These are phyloP conservation scores for Debaryomycetaceae sp. DNA, from an alignment of 1,139 yeast species.

Conservation along the genomic window DNA sequence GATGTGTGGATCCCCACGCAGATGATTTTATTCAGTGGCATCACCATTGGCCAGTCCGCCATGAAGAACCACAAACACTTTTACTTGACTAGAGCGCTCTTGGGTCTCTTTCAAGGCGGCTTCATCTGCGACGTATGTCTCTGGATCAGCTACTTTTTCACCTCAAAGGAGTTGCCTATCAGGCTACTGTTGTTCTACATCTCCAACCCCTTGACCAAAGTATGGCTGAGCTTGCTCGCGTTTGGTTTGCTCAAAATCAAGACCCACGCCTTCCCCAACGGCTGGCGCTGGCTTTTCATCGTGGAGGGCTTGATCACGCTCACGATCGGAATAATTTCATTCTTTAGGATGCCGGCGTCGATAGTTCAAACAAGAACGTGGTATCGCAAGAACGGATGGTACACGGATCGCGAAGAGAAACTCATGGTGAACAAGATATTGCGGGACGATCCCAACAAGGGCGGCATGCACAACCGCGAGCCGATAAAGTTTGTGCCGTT, in stretches of 20 bases:
- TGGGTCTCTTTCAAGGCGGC: slow-evolving; percentile 46
- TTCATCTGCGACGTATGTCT: slow-evolving; percentile 44
- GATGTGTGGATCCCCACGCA: slow-evolving; percentile 23
- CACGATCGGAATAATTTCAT: slow-evolving; percentile 40
- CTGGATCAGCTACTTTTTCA: slow-evolving; percentile 48
- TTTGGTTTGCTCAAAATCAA: slow-evolving; percentile 34
- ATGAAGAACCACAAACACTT: slow-evolving; percentile 16
- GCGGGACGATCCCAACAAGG: slow-evolving; percentile 61
- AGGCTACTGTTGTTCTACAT: slow-evolving; percentile 42
- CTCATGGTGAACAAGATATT: slow-evolving; percentile 53
- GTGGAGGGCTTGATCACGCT: slow-evolving; percentile 54
- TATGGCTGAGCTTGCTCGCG: slow-evolving; percentile 33
- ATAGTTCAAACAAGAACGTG: slow-evolving; percentile 44
- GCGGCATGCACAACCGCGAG: slow-evolving; percentile 58
- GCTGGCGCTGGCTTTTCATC: slow-evolving; percentile 60
- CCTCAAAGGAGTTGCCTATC: slow-evolving; percentile 36
- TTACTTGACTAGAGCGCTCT: slow-evolving; percentile 30
- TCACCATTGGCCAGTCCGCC: slow-evolving; percentile 15
- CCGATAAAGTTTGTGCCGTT: slow-evolving; percentile 33
- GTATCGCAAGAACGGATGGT: slow-evolving; percentile 51
- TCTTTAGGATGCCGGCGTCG: slow-evolving; percentile 50
- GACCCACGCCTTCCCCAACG: slow-evolving; percentile 26
- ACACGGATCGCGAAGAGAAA: slow-evolving; percentile 48
- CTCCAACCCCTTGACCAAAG: slow-evolving; percentile 25
- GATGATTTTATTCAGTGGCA: slow-evolving; percentile 16